Percentiles rank a stretch among this genome's conserved stretches.
Evolutionary conservation across 225 moss, liverwort and hornwort species (phyloP).

Genomic region (Antitrichia curtipendula): DNA sequence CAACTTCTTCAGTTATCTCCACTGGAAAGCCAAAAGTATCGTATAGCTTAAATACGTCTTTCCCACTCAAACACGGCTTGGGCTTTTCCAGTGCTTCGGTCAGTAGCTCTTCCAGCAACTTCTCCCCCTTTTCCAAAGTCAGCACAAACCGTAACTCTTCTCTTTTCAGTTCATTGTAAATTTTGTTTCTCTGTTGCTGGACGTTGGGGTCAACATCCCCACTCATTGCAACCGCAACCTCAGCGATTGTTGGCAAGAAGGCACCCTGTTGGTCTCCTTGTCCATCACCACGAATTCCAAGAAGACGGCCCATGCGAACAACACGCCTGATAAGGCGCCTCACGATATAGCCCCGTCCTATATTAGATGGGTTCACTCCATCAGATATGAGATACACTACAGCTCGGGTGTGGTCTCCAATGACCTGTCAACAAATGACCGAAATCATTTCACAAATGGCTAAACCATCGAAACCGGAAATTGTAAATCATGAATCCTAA

Average conservation of each 20-base stretch:
- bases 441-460: background rate
- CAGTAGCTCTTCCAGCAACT: slow-evolving; percentile 62
- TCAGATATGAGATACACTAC: slow-evolving; percentile 88
- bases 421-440: slow-evolving; percentile 35
- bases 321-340: slow-evolving; percentile 76
- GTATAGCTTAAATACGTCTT: slow-evolving; percentile 72
- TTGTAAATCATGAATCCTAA: background rate
- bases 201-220: slow-evolving; percentile 56
- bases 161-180: slow-evolving; percentile 64
- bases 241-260: slow-evolving; percentile 64
- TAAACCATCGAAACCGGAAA: background rate
- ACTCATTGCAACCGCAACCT: slow-evolving; percentile 74
- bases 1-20: slow-evolving; percentile 90
- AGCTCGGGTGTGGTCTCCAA: slow-evolving; percentile 92
- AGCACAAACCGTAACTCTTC: slow-evolving; percentile 84
- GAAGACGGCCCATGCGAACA: slow-evolving; percentile 88
- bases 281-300: slow-evolving; percentile 83
- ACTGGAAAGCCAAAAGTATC: slow-evolving; percentile 94
- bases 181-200: slow-evolving; percentile 36
- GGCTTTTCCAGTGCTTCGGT: slow-evolving; percentile 38
- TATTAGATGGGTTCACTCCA: slow-evolving; percentile 78
- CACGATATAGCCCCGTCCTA: slow-evolving; percentile 72
- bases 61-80: slow-evolving; percentile 47
- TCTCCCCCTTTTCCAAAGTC: slow-evolving; percentile 84
- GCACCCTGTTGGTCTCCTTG: slow-evolving; percentile 65